Base-by-base conservation (phyloP, 2,329 filamentous ascomycete genomes). In the Hypoxylon sp. region DNA sequence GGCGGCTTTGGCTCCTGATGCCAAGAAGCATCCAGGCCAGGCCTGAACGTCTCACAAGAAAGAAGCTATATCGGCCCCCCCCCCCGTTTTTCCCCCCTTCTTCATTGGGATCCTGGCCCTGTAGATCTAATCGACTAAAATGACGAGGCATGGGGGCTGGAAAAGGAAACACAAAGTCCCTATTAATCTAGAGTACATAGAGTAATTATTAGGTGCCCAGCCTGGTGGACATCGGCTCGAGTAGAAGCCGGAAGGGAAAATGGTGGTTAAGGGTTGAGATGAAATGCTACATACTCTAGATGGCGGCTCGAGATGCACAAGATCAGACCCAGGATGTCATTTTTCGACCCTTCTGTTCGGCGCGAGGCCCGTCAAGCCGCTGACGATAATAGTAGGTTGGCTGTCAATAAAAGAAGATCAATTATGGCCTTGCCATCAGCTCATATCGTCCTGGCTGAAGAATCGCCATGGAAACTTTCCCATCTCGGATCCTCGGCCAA, bases 81-180 rank as follows among this genome's bases (percentile, higher is more conserved):
- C 34, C 40, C 55, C 57, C 30, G 29, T 40, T 23, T 47, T 56
- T 57, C n/a, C n/a, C n/a, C n/a, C n/a, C n/a, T 55, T 50, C 56
- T 60, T 55, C 38, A 26, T 52, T 42, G 11, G n/a, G 38, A 50
- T 23, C 46, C 54, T 31, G 41, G 49, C 32, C 17, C 30, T 36
- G 59, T 55, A 59, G 62, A 65, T 65, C 63, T 60, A 37, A 55
- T 63, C 56, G 56, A 60, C 59, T 57, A 32, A 59, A 60, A n/a
- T n/a, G 52, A 61, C 58, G 49, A 52, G 52, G 57, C 55, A 37
- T 48, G 50, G 32, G n/a, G 26, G 41, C 30, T 49, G 50, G 49
- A 53, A 42, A 51, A 41, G n/a, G 45, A 48, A 51, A 46, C 48
- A 21, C 19, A n/a, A n/a, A n/a, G n/a, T 12, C 35, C 6, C 8